Percentiles rank a stretch among this genome's conserved stretches.
These are phyloP conservation scores for Boletus tomentosulus DNA, from an alignment of 768 basidiomycete species.

Conservation along the genomic window DNA sequence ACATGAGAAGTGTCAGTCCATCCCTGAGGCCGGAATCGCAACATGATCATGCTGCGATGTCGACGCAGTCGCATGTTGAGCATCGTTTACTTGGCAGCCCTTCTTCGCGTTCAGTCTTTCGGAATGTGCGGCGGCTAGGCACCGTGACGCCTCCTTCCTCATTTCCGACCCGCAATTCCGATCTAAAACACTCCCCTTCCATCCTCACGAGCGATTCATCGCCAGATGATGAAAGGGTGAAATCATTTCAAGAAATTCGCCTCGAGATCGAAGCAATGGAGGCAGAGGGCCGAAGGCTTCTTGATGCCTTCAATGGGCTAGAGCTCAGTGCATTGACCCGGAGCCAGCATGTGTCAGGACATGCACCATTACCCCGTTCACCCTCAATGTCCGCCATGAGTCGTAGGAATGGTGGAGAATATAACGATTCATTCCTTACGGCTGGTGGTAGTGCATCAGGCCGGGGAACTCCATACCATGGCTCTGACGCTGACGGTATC, in stretches of 20 bases:
- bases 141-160: conserved; percentile 53
- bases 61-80: conserved; percentile 40
- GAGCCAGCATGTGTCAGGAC: conserved; percentile 22
- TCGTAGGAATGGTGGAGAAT: conserved; percentile 26
- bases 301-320: conserved; percentile 78
- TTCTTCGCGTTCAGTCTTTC: conserved; percentile 41
- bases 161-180: conserved; percentile 35
- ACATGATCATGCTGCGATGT: conserved; percentile 37
- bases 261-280: conserved; percentile 66
- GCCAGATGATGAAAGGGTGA: conserved; percentile 53
- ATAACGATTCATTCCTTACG: conserved; percentile 22
- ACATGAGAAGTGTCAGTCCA: conserved; percentile 30
- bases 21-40: conserved; percentile 33
- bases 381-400: conserved; percentile 26
- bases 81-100: conserved; percentile 16
- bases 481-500: conserved; percentile 43
- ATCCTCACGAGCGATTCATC: conserved; percentile 32
- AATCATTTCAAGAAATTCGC: conserved; percentile 59
- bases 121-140: conserved; percentile 43
- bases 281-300: conserved; percentile 62
- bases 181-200: conserved; percentile 35
- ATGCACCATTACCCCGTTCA: conserved; percentile 25
- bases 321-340: conserved; percentile 64
- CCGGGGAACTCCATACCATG: conserved; percentile 28
- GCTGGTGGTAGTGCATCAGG: conserved; percentile 26